Conservation (phyloP, 495 filamentous ascomycete species). For the Neurospora intermedia region DNA sequence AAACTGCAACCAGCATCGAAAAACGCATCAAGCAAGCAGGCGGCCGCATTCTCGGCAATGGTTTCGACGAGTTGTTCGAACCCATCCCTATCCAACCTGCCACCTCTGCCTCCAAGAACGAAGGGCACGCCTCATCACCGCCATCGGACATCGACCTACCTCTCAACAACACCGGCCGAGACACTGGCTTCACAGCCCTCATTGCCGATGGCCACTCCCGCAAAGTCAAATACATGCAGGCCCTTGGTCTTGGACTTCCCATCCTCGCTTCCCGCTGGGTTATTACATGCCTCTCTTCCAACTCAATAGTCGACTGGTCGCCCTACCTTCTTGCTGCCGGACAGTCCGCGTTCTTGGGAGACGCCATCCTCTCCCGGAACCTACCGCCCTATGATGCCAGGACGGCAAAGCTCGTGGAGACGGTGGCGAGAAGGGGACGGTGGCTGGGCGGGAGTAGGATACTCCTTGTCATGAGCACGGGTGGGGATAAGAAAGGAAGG, state of each 20-base stretch:
- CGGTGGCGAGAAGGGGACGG: constrained; percentile 46
- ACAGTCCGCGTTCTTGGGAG: constrained; percentile 62
- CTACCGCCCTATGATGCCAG: constrained; percentile 48
- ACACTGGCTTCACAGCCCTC: constrained; percentile 67
- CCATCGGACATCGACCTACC: constrained; percentile 15
- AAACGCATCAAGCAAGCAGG: constrained; percentile 48
- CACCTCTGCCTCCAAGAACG: constrained; percentile 3
- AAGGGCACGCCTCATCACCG: not conserved
- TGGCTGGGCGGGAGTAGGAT: constrained; percentile 58
- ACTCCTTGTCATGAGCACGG: constrained; percentile 53
- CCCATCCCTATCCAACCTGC: constrained; percentile 24
- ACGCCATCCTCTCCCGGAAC: constrained; percentile 64
- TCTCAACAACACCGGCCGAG: constrained; percentile 33
- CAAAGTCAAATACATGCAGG: constrained; percentile 91
- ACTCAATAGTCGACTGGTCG: constrained; percentile 57
- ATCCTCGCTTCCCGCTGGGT: constrained; percentile 78
- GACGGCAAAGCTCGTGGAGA: constrained; percentile 43
- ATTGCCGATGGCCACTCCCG: constrained; percentile 82
- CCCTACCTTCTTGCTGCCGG: constrained; percentile 82
- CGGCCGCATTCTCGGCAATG: constrained; percentile 58
- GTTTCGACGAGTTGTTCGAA: constrained; percentile 80
- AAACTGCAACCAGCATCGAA: constrained; percentile 24
- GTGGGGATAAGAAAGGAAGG: not conserved
- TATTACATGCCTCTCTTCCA: constrained; percentile 52
- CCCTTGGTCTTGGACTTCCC: constrained; percentile 79